Base-by-base conservation (phyloP, 768 basidiomycete species). In the Termitomyces sp. region DNA sequence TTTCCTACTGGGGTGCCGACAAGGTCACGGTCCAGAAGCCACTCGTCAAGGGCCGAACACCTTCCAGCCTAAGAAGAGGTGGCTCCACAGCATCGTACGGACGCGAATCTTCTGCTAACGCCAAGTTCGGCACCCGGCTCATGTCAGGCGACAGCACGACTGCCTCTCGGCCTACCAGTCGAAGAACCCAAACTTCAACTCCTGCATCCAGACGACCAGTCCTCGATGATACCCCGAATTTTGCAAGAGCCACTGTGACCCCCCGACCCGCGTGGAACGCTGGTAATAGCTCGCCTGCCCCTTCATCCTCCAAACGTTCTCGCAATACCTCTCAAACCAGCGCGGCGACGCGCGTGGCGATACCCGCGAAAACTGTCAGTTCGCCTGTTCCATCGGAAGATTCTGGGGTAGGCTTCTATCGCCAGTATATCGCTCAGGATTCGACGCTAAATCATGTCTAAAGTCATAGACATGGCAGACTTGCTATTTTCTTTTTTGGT, bases 1-100 rank as follows among this genome's bases (percentile, higher is more conserved):
- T 94, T 75, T 93, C 91, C 6, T 95, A 94, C 70, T 94, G 92
- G 91, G 92, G 92, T 28, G 92, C 92, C 36, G 92, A 94, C 77
- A 92, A 92, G 75, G 83, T 94, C 68, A 94, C 92, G 1, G 84
- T 94, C 22, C 90, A 92, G 71, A 90, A 90, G 66, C 90, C 92
- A 2, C 73, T 86, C 44, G 71, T 87, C 67, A 89, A 88, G 70
- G 76, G 76, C 62, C 72, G 75, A 53, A 68, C 66, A 45, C 77
- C 69, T 57, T 75, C 71, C 65, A 67, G 76, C 68, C 68, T 81
- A 67, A 66, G 85, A 63, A 70, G 79, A 71, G 75, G 78, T 12
- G 78, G 74, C 33, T 74, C 74, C 32, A 67, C 76, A 15, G 81
- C 86, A 18, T 83, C 88, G 13, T 92, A 91, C 66, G 87, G 84